Evolutionary conservation across 1,284 basidiomycete genomes (phyloP), one percentile per base, ranked within the genome.

Genomic region (Ustilago cynodontis): DNA sequence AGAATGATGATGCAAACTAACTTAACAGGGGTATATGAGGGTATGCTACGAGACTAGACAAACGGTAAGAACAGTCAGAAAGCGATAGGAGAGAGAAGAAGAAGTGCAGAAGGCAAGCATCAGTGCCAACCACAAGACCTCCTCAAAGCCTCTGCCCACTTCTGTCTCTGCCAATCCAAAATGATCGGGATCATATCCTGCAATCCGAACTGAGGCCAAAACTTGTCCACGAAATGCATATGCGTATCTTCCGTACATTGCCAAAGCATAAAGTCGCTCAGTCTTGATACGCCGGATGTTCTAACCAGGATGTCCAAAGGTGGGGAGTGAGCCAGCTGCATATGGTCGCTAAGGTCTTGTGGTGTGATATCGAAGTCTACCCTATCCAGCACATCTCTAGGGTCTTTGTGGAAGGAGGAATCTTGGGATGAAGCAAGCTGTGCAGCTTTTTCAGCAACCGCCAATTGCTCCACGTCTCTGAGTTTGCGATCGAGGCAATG

Each of bases 131-230:
- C 73, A 37, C 60, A 65, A 22, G 50, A 60, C 45, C 50, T 68
- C 11, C 61, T 45, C 7, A 76, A 50, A 29, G 60, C 11, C 5
- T 50, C 41, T 6, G 49, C 45, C 73, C 73, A 76, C 58, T 65
- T 57, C 13, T 70, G 54, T 2, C 91, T 89, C 86, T 97, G 95
- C 87, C 93, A 98, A 55, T 92, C 91, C 20, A 98, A 88, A 18
- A 98, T 85, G 66, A 97, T 91, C 1, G 93, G 93, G 24, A 95
- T 86, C 83, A 97, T 91, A 80, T 99, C 93, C 60, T 90, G 88
- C 6, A 98, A 85, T 2, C 95, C 94, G 85, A 98, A 98, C 65
- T 95, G 92, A 0, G 97, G 97, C 97, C 97, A 99, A 85, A 93
- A 96, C 0, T 91, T 91, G 35, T 91, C 87, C n/a, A 92, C 90